phyloP scores from a whole-genome alignment of 805 yeast genomes.

The Cyberlindnera nakhonratchasimensis region DNA sequence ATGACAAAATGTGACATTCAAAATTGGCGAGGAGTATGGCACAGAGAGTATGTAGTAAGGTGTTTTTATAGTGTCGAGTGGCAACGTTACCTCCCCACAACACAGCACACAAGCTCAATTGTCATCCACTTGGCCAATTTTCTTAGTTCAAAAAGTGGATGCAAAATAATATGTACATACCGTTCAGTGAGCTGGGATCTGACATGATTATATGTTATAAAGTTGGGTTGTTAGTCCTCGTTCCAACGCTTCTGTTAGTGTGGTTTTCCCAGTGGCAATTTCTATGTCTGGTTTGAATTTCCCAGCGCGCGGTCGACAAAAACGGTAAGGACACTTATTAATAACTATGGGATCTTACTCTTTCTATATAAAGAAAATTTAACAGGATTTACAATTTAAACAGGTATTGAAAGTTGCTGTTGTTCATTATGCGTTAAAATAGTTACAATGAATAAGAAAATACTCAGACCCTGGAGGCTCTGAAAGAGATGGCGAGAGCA shows the following conservation, averaged over 20 bases:
- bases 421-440: neutral
- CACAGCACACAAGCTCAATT: neutral
- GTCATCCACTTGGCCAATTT: neutral
- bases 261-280: conserved; percentile 4
- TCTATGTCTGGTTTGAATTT: neutral
- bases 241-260: no score
- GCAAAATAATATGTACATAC: conserved; percentile 34
- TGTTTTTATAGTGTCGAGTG: neutral
- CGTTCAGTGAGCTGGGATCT: conserved; percentile 76
- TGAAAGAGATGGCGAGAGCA: conserved; percentile 29
- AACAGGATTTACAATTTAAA: no score
- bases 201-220: conserved; percentile 43
- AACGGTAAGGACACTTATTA: neutral
- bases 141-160: neutral
- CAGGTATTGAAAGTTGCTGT: no score
- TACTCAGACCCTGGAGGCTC: conserved; percentile 20
- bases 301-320: neutral
- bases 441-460: neutral
- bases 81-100: neutral
- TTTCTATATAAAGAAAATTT: no score
- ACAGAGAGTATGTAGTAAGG: no score
- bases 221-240: neutral
- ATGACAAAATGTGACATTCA: no score
- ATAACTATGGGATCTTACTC: no score
- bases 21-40: no score